Percentiles rank a stretch among this genome's conserved stretches.
Conservation (phyloP, 2,329 filamentous ascomycete species). For the Penicillium sp. region DNA sequence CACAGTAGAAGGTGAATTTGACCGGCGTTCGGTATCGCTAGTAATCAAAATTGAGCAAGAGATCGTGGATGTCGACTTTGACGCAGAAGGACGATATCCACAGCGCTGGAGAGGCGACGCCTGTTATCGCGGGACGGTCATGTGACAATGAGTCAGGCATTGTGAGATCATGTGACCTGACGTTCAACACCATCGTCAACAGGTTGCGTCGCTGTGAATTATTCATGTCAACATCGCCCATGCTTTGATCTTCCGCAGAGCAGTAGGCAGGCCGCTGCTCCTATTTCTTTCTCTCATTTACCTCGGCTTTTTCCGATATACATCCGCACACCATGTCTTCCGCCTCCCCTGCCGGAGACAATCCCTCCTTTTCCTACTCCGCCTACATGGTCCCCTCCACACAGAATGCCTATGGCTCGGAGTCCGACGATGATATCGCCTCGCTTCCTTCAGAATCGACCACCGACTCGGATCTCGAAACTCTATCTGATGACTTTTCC, state of each 20-base stretch:
- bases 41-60: constrained; percentile 1
- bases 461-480: constrained; percentile 39
- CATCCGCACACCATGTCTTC: constrained; percentile 28
- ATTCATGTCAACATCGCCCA: constrained; percentile 6
- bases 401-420: constrained; percentile 24
- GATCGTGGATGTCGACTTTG: constrained; percentile 19
- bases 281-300: background rate
- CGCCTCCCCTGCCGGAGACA: constrained; percentile 28
- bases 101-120: constrained; percentile 14
- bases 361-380: constrained; percentile 39
- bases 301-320: background rate
- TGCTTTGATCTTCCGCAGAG: constrained; percentile 23
- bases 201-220: background rate
- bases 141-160: constrained; percentile 20
- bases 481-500: constrained; percentile 58
- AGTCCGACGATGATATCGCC: constrained; percentile 42
- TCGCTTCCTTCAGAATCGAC: constrained; percentile 45
- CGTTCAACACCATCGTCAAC: constrained; percentile 7
- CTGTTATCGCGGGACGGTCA: constrained; percentile 24
- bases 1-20: constrained; percentile 6
- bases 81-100: constrained; percentile 20
- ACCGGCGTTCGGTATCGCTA: background rate
- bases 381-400: constrained; percentile 41
- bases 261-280: constrained; percentile 41
- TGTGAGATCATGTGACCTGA: constrained; percentile 1